These are phyloP conservation scores for Berkeleyomyces basicola DNA, from an alignment of 2,329 filamentous ascomycete genomes.

Conservation along the genomic window DNA sequence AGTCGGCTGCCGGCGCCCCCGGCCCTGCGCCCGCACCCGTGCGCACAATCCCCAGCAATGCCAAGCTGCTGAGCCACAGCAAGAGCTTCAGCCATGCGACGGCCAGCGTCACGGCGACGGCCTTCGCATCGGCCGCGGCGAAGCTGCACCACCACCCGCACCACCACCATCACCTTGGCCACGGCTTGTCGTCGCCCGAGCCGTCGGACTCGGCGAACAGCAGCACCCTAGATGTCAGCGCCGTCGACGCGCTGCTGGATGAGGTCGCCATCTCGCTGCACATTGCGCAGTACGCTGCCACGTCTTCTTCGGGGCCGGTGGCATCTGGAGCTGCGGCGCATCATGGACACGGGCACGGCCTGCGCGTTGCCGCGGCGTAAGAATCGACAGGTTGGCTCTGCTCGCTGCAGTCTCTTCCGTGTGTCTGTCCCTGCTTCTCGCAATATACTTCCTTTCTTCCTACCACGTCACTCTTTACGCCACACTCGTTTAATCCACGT, in stretches of 20 bases:
- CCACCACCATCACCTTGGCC: neutral
- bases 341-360: neutral
- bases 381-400: neutral
- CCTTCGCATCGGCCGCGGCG: neutral
- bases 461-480: neutral
- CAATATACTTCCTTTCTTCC: neutral
- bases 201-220: neutral
- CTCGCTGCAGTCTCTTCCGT: neutral
- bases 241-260: conserved; percentile 10
- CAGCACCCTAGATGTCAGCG: neutral
- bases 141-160: neutral
- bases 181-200: too few relatives aligned
- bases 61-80: neutral
- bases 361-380: neutral
- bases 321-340: neutral
- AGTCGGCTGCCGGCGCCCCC: neutral
- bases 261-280: conserved; percentile 12
- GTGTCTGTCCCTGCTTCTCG: neutral
- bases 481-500: neutral
- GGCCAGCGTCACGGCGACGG: neutral
- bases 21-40: too few relatives aligned
- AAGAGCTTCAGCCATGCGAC: neutral
- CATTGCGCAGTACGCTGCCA: conserved; percentile 3
- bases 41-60: neutral
- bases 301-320: neutral